Evolutionary conservation across 331 rosid species (phyloP).

Genomic region (Rhamnella rubrinervis): DNA sequence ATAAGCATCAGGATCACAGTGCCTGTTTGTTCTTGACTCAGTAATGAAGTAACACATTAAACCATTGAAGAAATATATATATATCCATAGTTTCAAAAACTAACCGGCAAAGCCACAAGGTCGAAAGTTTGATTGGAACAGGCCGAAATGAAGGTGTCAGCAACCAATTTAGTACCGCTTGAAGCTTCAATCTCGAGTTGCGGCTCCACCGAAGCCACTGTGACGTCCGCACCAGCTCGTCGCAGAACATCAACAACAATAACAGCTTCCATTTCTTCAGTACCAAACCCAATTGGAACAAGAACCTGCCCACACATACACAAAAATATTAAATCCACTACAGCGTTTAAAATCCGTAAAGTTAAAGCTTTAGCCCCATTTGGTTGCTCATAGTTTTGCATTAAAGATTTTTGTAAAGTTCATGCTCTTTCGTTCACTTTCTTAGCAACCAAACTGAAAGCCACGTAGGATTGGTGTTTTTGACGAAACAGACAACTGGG

Average conservation of each 20-base stretch:
- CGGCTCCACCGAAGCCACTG: constrained; percentile 86
- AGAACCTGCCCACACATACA: constrained; percentile 49
- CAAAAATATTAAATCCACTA: background rate
- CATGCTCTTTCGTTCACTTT: constrained; percentile 2
- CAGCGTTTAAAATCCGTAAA: background rate
- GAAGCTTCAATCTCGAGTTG: constrained; percentile 77
- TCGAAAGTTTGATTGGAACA: constrained; percentile 74
- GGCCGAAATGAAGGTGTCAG: constrained; percentile 58
- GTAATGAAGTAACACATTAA: background rate
- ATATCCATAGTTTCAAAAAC: constrained; percentile 5
- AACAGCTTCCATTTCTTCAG: constrained; percentile 97
- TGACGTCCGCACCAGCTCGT: constrained; percentile 88
- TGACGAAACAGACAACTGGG: constrained; percentile 4
- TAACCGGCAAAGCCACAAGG: constrained; percentile 85
- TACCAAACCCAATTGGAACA: constrained; percentile 84
- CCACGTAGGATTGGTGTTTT: background rate
- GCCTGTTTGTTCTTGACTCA: no score
- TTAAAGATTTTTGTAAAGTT: background rate
- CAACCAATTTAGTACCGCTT: constrained; percentile 69
- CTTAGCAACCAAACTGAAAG: constrained; percentile 10
- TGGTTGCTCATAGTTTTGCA: background rate
- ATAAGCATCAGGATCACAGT: no score
- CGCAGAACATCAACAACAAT: constrained; percentile 79
- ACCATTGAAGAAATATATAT: background rate
- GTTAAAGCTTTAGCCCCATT: background rate